Percentiles rank a stretch among this genome's conserved stretches.
These are phyloP conservation scores for Aspergillus awamori DNA, from an alignment of 2,329 filamentous ascomycete genomes.

Conservation along the genomic window DNA sequence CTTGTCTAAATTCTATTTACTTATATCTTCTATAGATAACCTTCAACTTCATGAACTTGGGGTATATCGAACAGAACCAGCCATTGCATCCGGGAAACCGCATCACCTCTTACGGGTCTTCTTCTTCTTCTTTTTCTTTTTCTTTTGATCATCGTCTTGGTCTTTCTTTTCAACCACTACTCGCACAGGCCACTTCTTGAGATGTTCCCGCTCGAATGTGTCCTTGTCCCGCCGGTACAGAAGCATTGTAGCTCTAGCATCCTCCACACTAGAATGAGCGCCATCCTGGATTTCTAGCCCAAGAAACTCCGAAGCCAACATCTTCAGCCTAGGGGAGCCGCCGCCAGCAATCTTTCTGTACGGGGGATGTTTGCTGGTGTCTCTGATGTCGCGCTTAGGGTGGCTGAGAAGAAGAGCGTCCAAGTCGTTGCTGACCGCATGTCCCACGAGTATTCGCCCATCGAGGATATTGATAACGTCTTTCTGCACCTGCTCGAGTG, in stretches of 20 bases:
- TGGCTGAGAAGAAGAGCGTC: conserved; percentile 76
- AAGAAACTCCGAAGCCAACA: conserved; percentile 59
- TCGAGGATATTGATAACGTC: conserved; percentile 70
- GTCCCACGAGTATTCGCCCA: conserved; percentile 76
- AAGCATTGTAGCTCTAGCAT: conserved; percentile 88
- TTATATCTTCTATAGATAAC: background rate
- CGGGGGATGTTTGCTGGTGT: conserved; percentile 76
- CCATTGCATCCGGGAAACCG: background rate
- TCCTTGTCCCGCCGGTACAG: conserved; percentile 82
- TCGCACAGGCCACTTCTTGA: conserved; percentile 63
- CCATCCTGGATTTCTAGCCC: conserved; percentile 63
- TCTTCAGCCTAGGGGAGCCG: conserved; percentile 56
- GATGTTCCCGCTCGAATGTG: conserved; percentile 80
- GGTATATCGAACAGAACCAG: conserved; percentile 22
- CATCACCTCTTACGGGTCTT: conserved; percentile 47
- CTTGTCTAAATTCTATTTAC: background rate
- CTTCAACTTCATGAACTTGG: conserved; percentile 14
- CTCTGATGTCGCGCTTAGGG: conserved; percentile 74
- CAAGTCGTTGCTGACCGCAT: conserved; percentile 79
- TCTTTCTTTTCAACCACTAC: conserved; percentile 37
- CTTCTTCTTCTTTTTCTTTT: conserved; percentile 54
- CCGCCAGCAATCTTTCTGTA: conserved; percentile 66
- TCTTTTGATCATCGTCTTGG: conserved; percentile 42
- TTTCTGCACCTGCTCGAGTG: conserved; percentile 75
- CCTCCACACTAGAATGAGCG: conserved; percentile 66